Conservation (phyloP, 257 asterid species). For the Leonotis leonurus region DNA sequence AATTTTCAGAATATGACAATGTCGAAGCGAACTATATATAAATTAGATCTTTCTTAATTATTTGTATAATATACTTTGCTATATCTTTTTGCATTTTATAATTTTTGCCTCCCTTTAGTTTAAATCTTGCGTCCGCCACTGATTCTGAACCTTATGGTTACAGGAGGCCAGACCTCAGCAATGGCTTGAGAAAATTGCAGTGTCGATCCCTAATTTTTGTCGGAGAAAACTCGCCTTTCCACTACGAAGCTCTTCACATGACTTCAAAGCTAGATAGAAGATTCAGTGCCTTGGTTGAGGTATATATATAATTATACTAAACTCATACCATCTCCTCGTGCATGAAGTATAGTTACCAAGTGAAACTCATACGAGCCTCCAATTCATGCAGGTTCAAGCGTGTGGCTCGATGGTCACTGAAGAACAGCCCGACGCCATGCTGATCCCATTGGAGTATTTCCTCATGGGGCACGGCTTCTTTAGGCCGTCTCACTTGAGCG, state of each 20-base stretch:
- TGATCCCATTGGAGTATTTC: conserved; percentile 64
- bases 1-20: too few relatives aligned
- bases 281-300: conserved; percentile 70
- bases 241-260: conserved; percentile 66
- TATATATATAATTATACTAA: too few relatives aligned
- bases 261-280: conserved; percentile 57
- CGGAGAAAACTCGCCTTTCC: conserved; percentile 69
- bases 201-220: conserved; percentile 63
- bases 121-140: too few relatives aligned
- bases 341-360: neutral
- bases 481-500: conserved; percentile 37
- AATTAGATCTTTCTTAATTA: too few relatives aligned
- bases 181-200: conserved; percentile 41
- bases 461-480: conserved; percentile 61
- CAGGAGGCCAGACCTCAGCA: conserved; percentile 67
- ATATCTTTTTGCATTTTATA: too few relatives aligned
- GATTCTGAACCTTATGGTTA: too few relatives aligned
- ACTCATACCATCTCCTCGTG: neutral
- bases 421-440: conserved; percentile 78
- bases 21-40: too few relatives aligned
- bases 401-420: conserved; percentile 74
- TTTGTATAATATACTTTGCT: too few relatives aligned
- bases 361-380: too few relatives aligned
- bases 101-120: too few relatives aligned
- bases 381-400: conserved; percentile 48